A percentile compares a stretch with the other conserved stretches of the same genome.
Evolutionary conservation across 1,284 basidiomycete genomes (phyloP).

Genomic region (Xerocomus nothofagi): DNA sequence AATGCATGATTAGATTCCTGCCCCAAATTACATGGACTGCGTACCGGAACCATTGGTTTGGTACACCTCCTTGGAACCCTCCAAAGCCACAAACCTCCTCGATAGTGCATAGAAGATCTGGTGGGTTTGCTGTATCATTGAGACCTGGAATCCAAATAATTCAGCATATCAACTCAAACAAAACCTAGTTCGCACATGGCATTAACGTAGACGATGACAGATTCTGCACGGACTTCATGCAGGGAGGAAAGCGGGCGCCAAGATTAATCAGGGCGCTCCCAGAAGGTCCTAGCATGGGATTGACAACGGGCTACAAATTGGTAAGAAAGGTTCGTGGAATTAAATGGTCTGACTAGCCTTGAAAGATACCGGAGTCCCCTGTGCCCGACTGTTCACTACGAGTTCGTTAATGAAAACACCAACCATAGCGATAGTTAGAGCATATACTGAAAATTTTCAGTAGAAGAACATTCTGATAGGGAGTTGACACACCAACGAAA

Average conservation of each 20-base stretch:
- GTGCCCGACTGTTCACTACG: constrained; percentile 67
- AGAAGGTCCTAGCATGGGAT: constrained; percentile 92
- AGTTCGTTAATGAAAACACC: constrained; percentile 79
- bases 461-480: not conserved
- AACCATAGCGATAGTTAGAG: constrained; percentile 65
- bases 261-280: constrained; percentile 82
- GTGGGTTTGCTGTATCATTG: constrained; percentile 76
- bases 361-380: constrained; percentile 80
- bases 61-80: constrained; percentile 66
- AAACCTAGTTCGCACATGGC: constrained; percentile 52
- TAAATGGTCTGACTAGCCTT: constrained; percentile 48
- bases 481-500: constrained; percentile 54
- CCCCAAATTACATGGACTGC: constrained; percentile 1
- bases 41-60: constrained; percentile 86
- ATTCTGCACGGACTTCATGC: constrained; percentile 74
- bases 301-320: constrained; percentile 64
- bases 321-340: constrained; percentile 3
- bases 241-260: constrained; percentile 90
- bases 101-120: constrained; percentile 69
- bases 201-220: constrained; percentile 62
- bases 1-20: constrained; percentile 11
- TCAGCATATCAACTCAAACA: constrained; percentile 7
- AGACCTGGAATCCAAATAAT: constrained; percentile 47
- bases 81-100: constrained; percentile 88
- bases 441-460: constrained; percentile 50